Base-by-base conservation (phyloP, 2,329 filamentous ascomycete genomes). In the Neonectria neomacrospora region DNA sequence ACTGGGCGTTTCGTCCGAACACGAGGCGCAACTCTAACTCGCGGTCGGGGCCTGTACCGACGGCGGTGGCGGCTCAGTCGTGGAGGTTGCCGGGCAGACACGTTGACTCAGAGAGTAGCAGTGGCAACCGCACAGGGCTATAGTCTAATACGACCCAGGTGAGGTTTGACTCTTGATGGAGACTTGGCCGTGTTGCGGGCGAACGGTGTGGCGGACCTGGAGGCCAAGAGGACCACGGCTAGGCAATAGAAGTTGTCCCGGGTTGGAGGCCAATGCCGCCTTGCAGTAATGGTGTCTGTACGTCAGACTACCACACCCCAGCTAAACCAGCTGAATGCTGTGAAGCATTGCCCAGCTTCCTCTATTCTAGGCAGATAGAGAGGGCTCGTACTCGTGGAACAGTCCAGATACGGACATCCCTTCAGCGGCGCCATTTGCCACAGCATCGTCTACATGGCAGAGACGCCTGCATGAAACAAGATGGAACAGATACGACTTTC, bases 301-400 rank as follows among this genome's bases (percentile, higher is more conserved):
- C 45, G 14, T 12, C 18, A 37, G 42, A 54, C 26, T 26, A 50
- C 44, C 10, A 48, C 44, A 28, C 22, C 42, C 16, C 50, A 58
- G 28, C 34, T 14, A 50, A 42, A 20, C 50, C 53, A 52, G 39
- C 42, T 53, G 48, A 55, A 54, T 50, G 45, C 39, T 45, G 61
- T 56, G 50, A 44, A 51, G 30, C 28, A 41, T 52, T 51, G 47
- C 57, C 47, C 14, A 22, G 16, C 41, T 47, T 54, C 44, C 28
- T 47, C 34, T 58, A 54, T 60, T 32, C 64, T 34, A 61, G 51
- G 51, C 58, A 47, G 55, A 32, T 50, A 63, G 53, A 42, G 58
- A 69, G 51, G 62, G 57, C 58, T 60, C 58, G 59, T 61, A 64
- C 68, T 50, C 37, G 70, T 70, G 61, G 32, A 68, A 72, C 70